Evolutionary conservation across 169 alveolate species (phyloP), one percentile per base, ranked within the genome.

Genomic region (Hammondia hammondi): DNA sequence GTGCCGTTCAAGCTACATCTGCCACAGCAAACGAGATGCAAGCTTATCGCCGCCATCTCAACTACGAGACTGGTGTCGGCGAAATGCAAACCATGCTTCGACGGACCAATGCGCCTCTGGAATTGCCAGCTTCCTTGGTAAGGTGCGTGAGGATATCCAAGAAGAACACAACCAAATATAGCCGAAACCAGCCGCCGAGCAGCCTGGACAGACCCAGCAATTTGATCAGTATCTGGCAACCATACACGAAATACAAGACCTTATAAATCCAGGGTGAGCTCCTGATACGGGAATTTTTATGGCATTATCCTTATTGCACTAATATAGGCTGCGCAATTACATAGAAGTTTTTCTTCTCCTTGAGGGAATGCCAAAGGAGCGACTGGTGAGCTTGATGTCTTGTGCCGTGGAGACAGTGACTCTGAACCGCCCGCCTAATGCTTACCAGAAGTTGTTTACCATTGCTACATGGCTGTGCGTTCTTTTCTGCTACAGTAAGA

Each of bases 21-120:
- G 35, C 32, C 35, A 27, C 77, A 77, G 87, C 87, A 77, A 77
- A 17, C 87, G 29, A 29, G 87, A 77, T 77, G 24, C 45, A 37
- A 32, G 48, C 87, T 19, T 32, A 32, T 32, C 32, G 29, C 46
- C 45, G 7, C 6, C 87, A 24, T 39, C 87, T 32, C 87, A 32
- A 17, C 48, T 32, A 14, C 12, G 48, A 32, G 87, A 9, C 48
- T 77, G 87, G 87, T 77, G 87, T 21, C 87, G 87, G 21, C 45
- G 48, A 39, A 77, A 77, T 12, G 87, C 87, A 10, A 4, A 10
- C 19, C 24, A 32, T 32, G 87, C 46, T 6, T 77, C 87, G 43
- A 77, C 87, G 24, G 87, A 77, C 87, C 87, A 77, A 32, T 77
- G 87, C 4, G 87, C 87, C 56, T 77, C 87, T 46, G 87, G 87